Conservation (phyloP, 1,284 basidiomycete species). For the Rhodotorula sp. region DNA sequence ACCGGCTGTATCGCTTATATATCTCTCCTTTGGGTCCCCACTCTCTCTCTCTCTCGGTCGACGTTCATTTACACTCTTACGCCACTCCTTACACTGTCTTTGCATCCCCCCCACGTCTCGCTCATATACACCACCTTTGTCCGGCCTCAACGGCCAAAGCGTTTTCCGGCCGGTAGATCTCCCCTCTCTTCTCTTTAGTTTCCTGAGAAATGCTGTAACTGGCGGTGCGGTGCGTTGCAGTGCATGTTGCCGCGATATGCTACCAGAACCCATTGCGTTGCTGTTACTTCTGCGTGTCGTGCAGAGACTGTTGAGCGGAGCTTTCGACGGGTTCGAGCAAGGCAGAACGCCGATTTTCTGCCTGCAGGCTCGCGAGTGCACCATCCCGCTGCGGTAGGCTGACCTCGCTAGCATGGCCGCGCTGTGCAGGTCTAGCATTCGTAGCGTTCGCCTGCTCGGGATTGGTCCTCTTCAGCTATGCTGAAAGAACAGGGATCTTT, state of each 20-base stretch:
- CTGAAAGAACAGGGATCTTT: too few species aligned
- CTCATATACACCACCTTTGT: background rate
- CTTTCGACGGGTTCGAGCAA: too few species aligned
- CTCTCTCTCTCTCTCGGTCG: background rate
- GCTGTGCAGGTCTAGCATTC: too few species aligned
- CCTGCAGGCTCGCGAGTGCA: too few species aligned
- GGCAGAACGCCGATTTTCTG: too few species aligned
- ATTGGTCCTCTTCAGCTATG: too few species aligned
- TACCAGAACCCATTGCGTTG: background rate
- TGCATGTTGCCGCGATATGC: background rate
- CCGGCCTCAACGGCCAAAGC: too few species aligned
- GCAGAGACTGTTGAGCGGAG: too few species aligned
- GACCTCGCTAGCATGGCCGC: too few species aligned
- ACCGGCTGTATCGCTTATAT: conserved; percentile 1
- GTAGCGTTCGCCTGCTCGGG: too few species aligned
- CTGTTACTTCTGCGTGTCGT: too few species aligned
- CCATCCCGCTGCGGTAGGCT: too few species aligned
- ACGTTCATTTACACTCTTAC: background rate
- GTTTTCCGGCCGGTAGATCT: background rate
- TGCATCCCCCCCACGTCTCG: background rate
- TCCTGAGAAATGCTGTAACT: background rate
- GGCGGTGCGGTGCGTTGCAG: background rate
- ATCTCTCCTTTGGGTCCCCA: background rate
- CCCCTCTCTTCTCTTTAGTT: background rate
- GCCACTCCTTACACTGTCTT: background rate